Evolutionary conservation across 306 rosid genomes (phyloP), one percentile per base, ranked within the genome.

Genomic region (Clitoria ternatea): DNA sequence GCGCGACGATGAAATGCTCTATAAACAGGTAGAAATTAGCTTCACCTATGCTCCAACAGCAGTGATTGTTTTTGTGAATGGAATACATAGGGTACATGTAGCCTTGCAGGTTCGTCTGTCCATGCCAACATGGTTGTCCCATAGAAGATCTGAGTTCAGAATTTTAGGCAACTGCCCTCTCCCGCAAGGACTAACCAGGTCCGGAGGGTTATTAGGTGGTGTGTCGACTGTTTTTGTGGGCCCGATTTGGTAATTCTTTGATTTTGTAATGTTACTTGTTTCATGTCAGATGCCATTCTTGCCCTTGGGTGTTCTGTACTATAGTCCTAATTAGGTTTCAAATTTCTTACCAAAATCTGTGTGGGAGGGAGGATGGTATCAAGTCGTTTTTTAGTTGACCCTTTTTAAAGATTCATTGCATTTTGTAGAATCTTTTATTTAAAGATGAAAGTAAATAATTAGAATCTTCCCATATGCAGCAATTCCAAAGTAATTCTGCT

Each of bases 171-270:
- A 50, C 69, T 74, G 26, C 63, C 82, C 47, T 79, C 84, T 70
- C 72, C 80, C 55, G 76, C 85, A 66, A 56, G 73, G 56, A 81
- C 81, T 64, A 57, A 75, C 86, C 70, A 59, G 81, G 76, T 72
- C 61, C 53, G 44, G 76, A 36, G 73, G 56, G 77, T 61, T 32
- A 65, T 53, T 71, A 61, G 80, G 73, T 36, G 64, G 50, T 60
- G 79, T 33, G 37, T 70, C 19, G 37, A 66, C 19, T 64, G 71
- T 73, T 61, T 30, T 39, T 37, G 72, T 45, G 61, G 76, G 79
- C 69, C 69, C 45, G 24, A 73, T 83, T 72, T 74, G 48, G 85
- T 72, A 81, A 88, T 88, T 91, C 92, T 85, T 88, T 86, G 69
- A 81, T 86, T 86, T 76, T 65, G 73, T 59, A 52, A 23, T 66